Evolutionary conservation across 2,329 filamentous ascomycete species (phyloP), one percentile per base, ranked within the genome.

Genomic region (Colletotrichum sp.): DNA sequence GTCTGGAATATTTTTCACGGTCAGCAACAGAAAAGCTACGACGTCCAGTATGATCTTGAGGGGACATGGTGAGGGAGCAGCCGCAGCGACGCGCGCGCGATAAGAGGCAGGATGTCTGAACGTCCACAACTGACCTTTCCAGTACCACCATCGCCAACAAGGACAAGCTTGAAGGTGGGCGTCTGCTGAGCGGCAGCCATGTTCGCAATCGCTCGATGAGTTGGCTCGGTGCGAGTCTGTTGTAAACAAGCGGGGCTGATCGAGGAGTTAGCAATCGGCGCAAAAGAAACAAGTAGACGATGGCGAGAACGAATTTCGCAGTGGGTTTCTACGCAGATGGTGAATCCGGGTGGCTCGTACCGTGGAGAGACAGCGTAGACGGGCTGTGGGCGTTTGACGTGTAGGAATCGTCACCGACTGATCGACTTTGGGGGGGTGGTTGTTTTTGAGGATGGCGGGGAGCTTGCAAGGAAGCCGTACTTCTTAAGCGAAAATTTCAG

Each of bases 161-260:
- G 95, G 87, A 99, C 97, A 84, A 99, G 95, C 95, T 99, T 99
- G 94, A 99, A 99, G 87, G 95, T 98, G 81, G 96, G 95, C 81
- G 83, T 86, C 86, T 83, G 80, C 79, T 84, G 83, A 48, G 77
- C 82, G 88, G 94, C 92, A 88, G 94, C 92, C 95, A 97, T 98
- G 83, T 83, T 87, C 82, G 83, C 79, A 81, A 81, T 70, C 57
- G 68, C 63, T 69, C 59, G 59, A 52, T 78, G 63, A 78, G 68
- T 80, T 78, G 77, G 64, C 73, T 77, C 79, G 77, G 74, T 81
- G 80, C 79, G 52, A 76, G 80, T 81, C 80, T 82, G 83, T 85
- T 84, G 86, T 87, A 87, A 88, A 88, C 86, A 88, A 85, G 86
- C 84, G 86, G 85, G 83, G 85, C 75, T 78, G 77, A 63, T 71